phyloP scores from a whole-genome alignment of 306 rosid species.

The Hippophae gyantsensis region DNA sequence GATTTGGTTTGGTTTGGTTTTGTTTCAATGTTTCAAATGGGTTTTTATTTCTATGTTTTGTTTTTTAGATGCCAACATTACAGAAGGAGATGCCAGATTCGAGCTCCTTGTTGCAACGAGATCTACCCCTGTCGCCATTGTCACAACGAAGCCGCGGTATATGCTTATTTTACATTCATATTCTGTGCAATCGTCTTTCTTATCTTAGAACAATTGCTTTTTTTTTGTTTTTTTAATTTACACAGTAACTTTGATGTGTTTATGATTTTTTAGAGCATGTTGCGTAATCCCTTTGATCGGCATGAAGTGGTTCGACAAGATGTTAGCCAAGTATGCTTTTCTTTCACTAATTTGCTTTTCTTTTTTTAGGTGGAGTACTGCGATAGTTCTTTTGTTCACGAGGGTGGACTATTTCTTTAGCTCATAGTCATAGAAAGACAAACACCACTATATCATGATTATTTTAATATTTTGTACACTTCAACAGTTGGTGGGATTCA shows the following conservation, averaged over 20 bases:
- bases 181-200: too few species aligned
- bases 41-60: neutral
- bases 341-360: neutral
- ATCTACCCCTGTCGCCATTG: slow-evolving; percentile 63
- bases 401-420: neutral
- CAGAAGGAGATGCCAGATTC: slow-evolving; percentile 52
- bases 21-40: neutral
- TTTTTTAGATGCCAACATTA: slow-evolving; percentile 48
- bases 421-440: neutral
- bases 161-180: slow-evolving; percentile 2
- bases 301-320: slow-evolving; percentile 55
- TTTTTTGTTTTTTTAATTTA: neutral
- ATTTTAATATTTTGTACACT: too few species aligned
- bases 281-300: slow-evolving; percentile 36
- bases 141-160: slow-evolving; percentile 60
- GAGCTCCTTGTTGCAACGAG: slow-evolving; percentile 63
- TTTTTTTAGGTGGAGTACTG: too few species aligned
- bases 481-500: too few species aligned
- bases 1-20: neutral
- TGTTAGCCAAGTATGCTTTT: slow-evolving; percentile 39
- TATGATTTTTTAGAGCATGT: slow-evolving; percentile 29
- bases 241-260: neutral
- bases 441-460: too few species aligned
- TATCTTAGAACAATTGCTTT: neutral
- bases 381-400: neutral